phyloP scores from a whole-genome alignment of 1,284 basidiomycete species.

The Retiboletus fuscus region DNA sequence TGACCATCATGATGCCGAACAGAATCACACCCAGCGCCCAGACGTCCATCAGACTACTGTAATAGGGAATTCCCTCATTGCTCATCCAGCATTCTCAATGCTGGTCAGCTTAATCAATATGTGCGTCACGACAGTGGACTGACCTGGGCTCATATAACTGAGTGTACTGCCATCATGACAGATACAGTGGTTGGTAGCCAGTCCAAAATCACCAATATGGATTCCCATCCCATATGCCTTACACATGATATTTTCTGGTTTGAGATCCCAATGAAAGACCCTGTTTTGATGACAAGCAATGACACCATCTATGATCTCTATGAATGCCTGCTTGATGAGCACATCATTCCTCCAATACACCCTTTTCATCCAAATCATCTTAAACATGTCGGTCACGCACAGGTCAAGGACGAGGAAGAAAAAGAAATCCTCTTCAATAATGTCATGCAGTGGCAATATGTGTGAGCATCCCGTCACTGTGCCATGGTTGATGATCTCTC shows the following conservation, averaged over 20 bases:
- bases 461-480: slow-evolving; percentile 62
- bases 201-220: slow-evolving; percentile 85
- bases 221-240: slow-evolving; percentile 66
- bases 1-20: no score
- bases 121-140: slow-evolving; percentile 40
- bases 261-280: slow-evolving; percentile 89
- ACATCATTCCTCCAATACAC: slow-evolving; percentile 61
- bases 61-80: neutral
- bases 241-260: slow-evolving; percentile 90
- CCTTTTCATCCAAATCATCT: slow-evolving; percentile 59
- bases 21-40: slow-evolving; percentile 6
- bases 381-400: slow-evolving; percentile 70
- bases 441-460: slow-evolving; percentile 65
- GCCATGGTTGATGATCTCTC: slow-evolving; percentile 70
- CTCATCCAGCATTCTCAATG: slow-evolving; percentile 76
- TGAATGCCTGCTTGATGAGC: slow-evolving; percentile 72
- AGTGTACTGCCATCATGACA: slow-evolving; percentile 82
- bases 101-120: slow-evolving; percentile 22
- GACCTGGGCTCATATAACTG: slow-evolving; percentile 85
- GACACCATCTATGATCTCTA: slow-evolving; percentile 84
- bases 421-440: slow-evolving; percentile 62
- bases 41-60: neutral
- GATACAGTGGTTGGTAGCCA: slow-evolving; percentile 75
- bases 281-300: slow-evolving; percentile 74
- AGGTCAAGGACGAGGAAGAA: slow-evolving; percentile 70